These are phyloP conservation scores for Boletus patriciae DNA, from an alignment of 768 basidiomycete species.

Conservation along the genomic window DNA sequence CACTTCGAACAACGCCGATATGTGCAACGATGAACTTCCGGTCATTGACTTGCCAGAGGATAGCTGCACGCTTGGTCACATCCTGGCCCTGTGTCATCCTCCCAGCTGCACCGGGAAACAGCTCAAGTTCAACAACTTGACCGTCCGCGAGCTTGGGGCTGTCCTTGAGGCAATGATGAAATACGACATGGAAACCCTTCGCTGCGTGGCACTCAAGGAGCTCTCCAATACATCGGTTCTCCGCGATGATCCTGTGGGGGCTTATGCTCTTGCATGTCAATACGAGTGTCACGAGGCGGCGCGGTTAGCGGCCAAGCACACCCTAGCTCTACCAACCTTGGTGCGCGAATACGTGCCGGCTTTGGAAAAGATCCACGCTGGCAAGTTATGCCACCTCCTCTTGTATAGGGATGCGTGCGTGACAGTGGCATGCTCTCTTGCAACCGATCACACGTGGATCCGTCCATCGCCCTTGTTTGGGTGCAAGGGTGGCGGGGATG, in stretches of 20 bases:
- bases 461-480: neutral
- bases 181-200: slow-evolving; percentile 16
- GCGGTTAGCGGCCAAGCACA: slow-evolving; percentile 9
- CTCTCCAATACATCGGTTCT: slow-evolving; percentile 4
- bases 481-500: neutral
- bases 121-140: neutral
- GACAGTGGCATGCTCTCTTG: neutral
- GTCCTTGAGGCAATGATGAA: slow-evolving; percentile 14
- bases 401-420: slow-evolving; percentile 10
- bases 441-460: slow-evolving; percentile 14
- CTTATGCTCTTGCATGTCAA: slow-evolving; percentile 17
- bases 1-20: neutral
- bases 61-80: neutral
- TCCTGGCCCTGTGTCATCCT: slow-evolving; percentile 15
- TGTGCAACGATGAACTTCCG: neutral
- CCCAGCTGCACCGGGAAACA: neutral
- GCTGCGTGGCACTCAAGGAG: neutral
- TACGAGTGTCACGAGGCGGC: neutral
- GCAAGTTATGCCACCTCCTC: slow-evolving; percentile 4
- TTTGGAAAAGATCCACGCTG: slow-evolving; percentile 12
- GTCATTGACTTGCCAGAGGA: slow-evolving; percentile 17
- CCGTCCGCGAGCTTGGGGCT: slow-evolving; percentile 1
- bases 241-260: neutral
- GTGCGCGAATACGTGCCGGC: slow-evolving; percentile 1
- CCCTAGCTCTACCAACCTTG: slow-evolving; percentile 5